Base-by-base conservation (phyloP, 179 eudicot genomes). In the Beta corolliflora region DNA sequence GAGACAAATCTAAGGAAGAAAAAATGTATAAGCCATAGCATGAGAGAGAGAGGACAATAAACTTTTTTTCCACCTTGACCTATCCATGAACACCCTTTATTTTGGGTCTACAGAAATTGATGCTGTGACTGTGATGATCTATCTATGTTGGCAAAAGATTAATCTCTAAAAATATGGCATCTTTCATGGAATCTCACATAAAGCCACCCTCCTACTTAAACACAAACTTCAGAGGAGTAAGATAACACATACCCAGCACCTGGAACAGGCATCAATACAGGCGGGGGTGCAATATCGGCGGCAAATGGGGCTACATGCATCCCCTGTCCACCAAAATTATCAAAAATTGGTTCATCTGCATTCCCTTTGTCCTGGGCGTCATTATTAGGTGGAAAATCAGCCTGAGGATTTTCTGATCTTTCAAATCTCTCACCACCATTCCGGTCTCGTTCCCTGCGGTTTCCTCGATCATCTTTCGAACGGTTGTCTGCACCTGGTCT, bases 241-340 rank as follows among this genome's bases (percentile, higher is more conserved):
- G 41, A 41, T 9, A 76, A 4, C 4, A 80, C 93, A 84, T 83
- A 97, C 99, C 99, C 99, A 80, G 98, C 99, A 78, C 99, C 99
- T 80, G 99, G 99, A 73, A 97, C 97, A 67, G 99, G 99, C 97
- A 97, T 97, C 74, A 97, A 84, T 48, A 97, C 92, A 71, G 98
- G 93, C 44, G 98, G 95, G 5, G 99, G 97, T 9, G 93, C 84
- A 44, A 97, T 91, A 85, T 97, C 99, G 71, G 98, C 79, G 70
- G 92, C 79, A 80, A 92, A 96, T 58, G 92, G 77, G 74, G 91
- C 85, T 86, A 84, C 90, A 64, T 89, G 91, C 54, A 97, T 72
- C 81, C 99, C 98, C 81, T 88, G 97, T 64, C 98, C 97, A 59
- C 86, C 89, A 85, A 90, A 94, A 75, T 87, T 80, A 56, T 93